Percentiles rank a stretch among this genome's conserved stretches.
Evolutionary conservation across 2,329 filamentous ascomycete genomes (phyloP).

Genomic region (Calonectria montana): DNA sequence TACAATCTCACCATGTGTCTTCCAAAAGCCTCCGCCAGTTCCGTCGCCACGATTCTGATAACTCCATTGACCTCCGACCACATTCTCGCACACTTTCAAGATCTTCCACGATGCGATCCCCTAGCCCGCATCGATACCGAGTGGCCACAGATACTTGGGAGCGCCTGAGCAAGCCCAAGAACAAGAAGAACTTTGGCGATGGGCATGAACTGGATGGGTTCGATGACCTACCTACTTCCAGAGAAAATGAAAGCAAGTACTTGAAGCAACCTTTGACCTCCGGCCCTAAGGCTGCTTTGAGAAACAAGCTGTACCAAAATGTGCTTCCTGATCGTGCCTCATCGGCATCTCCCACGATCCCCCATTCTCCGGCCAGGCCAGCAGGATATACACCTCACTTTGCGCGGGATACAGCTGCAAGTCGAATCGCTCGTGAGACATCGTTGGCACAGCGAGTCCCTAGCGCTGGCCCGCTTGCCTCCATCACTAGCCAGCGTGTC

Average conservation of each 20-base stretch:
- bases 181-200: slow-evolving; percentile 78
- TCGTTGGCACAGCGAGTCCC: slow-evolving; percentile 69
- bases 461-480: slow-evolving; percentile 63
- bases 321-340: slow-evolving; percentile 64
- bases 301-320: slow-evolving; percentile 68
- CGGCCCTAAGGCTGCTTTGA: slow-evolving; percentile 72
- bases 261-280: slow-evolving; percentile 81
- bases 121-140: slow-evolving; percentile 65
- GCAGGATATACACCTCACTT: slow-evolving; percentile 63
- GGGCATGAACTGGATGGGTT: slow-evolving; percentile 93
- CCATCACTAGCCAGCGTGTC: slow-evolving; percentile 66
- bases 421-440: slow-evolving; percentile 73
- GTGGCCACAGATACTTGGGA: slow-evolving; percentile 66
- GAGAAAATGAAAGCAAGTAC: slow-evolving; percentile 82
- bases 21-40: slow-evolving; percentile 78
- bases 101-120: slow-evolving; percentile 65
- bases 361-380: slow-evolving; percentile 64
- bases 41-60: slow-evolving; percentile 86
- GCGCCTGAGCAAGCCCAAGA: slow-evolving; percentile 76
- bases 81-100: slow-evolving; percentile 69
- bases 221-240: slow-evolving; percentile 93
- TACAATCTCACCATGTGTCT: slow-evolving; percentile 82
- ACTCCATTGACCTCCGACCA: slow-evolving; percentile 68
- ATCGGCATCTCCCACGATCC: slow-evolving; percentile 64
- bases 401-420: slow-evolving; percentile 73